phyloP scores from a whole-genome alignment of 169 alveolate genomes.

The Cardiosporidium cionae region DNA sequence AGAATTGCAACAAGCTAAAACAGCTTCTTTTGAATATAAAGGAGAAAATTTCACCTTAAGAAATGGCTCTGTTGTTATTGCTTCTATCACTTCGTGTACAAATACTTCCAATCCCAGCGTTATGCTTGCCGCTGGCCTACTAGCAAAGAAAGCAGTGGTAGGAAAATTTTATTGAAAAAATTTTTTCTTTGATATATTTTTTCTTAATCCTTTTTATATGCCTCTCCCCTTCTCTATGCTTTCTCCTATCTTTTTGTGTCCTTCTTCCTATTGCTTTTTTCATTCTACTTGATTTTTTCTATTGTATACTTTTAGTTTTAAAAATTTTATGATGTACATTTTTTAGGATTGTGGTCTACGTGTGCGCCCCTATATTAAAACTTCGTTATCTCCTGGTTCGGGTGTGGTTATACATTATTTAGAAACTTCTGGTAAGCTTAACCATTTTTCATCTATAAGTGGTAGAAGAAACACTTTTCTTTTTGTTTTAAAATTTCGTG shows the following conservation, averaged over 20 bases:
- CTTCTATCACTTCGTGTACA: constrained; percentile 94
- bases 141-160: constrained; percentile 80
- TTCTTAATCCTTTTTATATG: not conserved
- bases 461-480: not conserved
- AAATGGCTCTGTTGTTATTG: constrained; percentile 89
- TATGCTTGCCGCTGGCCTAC: constrained; percentile 92
- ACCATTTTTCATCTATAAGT: not conserved
- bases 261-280: too few species aligned
- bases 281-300: not conserved
- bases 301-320: not conserved
- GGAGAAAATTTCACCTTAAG: constrained; percentile 34
- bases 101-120: constrained; percentile 92
- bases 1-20: not conserved
- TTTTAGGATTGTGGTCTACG: constrained; percentile 18
- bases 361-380: constrained; percentile 78
- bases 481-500: not conserved
- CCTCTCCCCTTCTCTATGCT: not conserved
- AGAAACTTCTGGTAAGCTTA: constrained; percentile 1
- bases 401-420: constrained; percentile 16
- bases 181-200: not conserved
- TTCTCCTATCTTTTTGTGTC: not conserved
- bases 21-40: not conserved
- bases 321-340: constrained; percentile 27
- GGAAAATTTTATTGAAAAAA: constrained; percentile 8
- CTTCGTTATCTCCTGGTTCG: constrained; percentile 89